Conservation (phyloP, 2,329 filamentous ascomycete genomes). For the Lachnellula occidentalis region DNA sequence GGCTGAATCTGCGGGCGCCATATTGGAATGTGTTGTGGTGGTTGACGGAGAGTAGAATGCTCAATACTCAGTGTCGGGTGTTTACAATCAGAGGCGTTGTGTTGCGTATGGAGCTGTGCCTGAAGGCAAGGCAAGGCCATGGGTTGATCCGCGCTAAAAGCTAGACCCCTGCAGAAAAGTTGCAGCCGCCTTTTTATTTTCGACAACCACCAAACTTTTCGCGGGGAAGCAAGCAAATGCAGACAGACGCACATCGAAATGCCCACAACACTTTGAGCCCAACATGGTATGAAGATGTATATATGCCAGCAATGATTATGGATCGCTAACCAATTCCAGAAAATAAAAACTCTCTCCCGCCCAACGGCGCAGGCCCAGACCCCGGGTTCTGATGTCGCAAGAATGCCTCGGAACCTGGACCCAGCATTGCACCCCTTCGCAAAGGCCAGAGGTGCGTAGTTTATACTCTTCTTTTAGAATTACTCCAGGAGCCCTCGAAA, state of each 20-base stretch:
- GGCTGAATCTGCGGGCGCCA: conserved; percentile 54
- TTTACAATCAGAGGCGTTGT: conserved; percentile 12
- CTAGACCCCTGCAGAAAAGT: conserved; percentile 21
- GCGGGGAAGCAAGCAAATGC: conserved; percentile 2
- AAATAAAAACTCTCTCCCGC: conserved; percentile 63
- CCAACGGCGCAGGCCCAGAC: conserved; percentile 60
- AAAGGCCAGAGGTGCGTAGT: conserved; percentile 52
- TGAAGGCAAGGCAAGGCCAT: conserved; percentile 1
- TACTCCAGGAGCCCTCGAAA: too few species aligned
- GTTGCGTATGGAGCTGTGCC: conserved; percentile 6
- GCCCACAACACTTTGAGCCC: conserved; percentile 16
- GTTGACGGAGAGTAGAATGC: conserved; percentile 2
- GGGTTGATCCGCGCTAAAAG: conserved; percentile 11
- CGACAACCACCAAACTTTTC: conserved; percentile 8
- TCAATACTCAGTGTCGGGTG: conserved; percentile 4
- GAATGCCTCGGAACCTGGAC: conserved; percentile 68
- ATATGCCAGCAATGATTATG: background rate
- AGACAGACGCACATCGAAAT: conserved; percentile 4
- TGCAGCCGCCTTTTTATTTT: conserved; percentile 16
- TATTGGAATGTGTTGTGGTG: conserved; percentile 30
- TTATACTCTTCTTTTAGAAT: too few species aligned
- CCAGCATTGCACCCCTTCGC: conserved; percentile 87
- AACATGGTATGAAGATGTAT: conserved; percentile 25
- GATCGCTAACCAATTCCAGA: conserved; percentile 32
- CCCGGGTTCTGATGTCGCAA: conserved; percentile 59